Base-by-base conservation (phyloP, 208 protist species). In the Acanthamoeba culbertsoni region DNA sequence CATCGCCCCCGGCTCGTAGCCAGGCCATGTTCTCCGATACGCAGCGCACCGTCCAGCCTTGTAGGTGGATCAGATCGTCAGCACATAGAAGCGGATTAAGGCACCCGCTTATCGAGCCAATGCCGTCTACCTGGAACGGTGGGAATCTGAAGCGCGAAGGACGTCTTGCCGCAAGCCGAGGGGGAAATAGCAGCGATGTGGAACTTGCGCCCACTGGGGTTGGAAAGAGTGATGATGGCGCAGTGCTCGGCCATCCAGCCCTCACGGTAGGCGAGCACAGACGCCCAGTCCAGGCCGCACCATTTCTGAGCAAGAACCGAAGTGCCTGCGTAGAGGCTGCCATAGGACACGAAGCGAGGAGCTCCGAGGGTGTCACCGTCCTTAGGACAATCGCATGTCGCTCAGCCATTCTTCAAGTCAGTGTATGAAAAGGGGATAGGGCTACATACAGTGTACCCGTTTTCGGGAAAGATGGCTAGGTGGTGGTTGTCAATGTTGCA, bases 81-180 rank as follows among this genome's bases (percentile, higher is more conserved):
- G n/a, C n/a, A n/a, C n/a, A n/a, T n/a, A n/a, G n/a, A n/a, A n/a
- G n/a, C n/a, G n/a, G n/a, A n/a, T n/a, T n/a, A n/a, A n/a, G n/a
- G n/a, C n/a, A n/a, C n/a, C n/a, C n/a, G n/a, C n/a, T n/a, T n/a
- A n/a, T n/a, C n/a, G n/a, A n/a, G n/a, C n/a, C n/a, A n/a, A n/a
- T n/a, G n/a, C n/a, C n/a, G n/a, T n/a, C n/a, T n/a, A n/a, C n/a
- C n/a, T 33, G 93, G 92, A 0, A 97, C 26, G 4, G 89, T 79
- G 8, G 96, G 94, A 16, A 84, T 42, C 14, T 97, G 37, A 96
- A 98, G 98, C 10, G 97, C 97, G 6, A 97, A 40, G 93, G 97
- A 97, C 2, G 97, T 98, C 93, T 98, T 98, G 73, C 97, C 97
- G 94, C 97, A 98, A 16, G 97, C 96, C 0, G 88, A 95, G 48